These are phyloP conservation scores for Casuarina glauca DNA, from an alignment of 306 rosid genomes.

Conservation along the genomic window DNA sequence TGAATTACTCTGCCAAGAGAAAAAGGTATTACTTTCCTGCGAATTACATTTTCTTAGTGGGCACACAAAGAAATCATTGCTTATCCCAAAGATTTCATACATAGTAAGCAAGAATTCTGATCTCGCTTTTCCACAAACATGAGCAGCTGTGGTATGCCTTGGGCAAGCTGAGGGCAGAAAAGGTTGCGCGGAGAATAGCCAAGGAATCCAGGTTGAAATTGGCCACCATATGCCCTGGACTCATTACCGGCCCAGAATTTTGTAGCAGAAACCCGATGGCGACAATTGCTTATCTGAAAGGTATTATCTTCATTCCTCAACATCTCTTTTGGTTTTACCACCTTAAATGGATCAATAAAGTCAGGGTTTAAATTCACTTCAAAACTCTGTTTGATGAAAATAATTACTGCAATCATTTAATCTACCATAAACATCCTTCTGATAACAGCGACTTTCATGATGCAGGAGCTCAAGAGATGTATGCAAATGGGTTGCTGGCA, in stretches of 20 bases:
- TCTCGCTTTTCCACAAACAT: not conserved
- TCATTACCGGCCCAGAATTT: slow-evolving; percentile 68
- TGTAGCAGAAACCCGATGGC: slow-evolving; percentile 58
- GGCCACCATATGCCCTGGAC: slow-evolving; percentile 75
- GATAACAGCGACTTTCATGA: too few relatives aligned
- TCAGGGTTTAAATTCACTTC: too few relatives aligned
- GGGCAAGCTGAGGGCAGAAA: slow-evolving; percentile 81
- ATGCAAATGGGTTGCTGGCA: slow-evolving; percentile 59
- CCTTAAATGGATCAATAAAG: too few relatives aligned
- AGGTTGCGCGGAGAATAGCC: slow-evolving; percentile 81
- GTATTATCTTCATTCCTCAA: slow-evolving; percentile 29
- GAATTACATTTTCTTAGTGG: not conserved
- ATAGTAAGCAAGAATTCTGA: not conserved
- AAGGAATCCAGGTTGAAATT: slow-evolving; percentile 58
- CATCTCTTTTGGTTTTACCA: too few relatives aligned
- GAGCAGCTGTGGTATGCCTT: slow-evolving; percentile 90
- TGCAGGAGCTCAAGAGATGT: slow-evolving; percentile 75
- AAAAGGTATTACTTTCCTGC: slow-evolving; percentile 46
- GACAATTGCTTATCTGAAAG: slow-evolving; percentile 90
- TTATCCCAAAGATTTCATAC: too few relatives aligned
- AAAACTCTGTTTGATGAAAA: not conserved
- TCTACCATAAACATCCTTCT: too few relatives aligned
- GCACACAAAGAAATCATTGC: not conserved
- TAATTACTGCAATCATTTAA: not conserved
- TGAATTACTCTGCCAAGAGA: slow-evolving; percentile 59